Conservation (phyloP, 192 early-diverging fungal species). For the Linnemannia elongata region DNA sequence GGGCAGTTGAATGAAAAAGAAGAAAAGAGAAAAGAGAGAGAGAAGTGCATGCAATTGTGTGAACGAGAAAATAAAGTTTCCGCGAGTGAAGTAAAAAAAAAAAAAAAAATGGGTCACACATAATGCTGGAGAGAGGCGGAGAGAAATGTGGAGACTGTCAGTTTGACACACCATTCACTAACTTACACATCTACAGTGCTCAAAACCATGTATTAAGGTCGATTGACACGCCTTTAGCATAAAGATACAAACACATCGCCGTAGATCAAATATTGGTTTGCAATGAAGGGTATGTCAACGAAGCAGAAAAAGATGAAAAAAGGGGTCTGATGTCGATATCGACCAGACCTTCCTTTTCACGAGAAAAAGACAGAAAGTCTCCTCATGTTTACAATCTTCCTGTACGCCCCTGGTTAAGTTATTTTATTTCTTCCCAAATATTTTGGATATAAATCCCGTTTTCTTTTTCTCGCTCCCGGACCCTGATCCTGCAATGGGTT, state of each 20-base stretch:
- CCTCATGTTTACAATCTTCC: not conserved
- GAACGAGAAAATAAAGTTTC: not conserved
- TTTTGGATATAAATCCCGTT: slow-evolving; percentile 52
- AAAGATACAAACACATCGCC: not conserved
- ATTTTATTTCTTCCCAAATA: slow-evolving; percentile 52
- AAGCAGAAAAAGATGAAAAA: not conserved
- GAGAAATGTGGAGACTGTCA: not conserved
- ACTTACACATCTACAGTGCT: not conserved
- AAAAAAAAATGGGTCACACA: not conserved
- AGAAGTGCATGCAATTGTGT: not conserved
- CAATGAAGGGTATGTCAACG: not conserved
- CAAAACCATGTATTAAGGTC: too few relatives aligned
- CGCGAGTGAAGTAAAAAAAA: too few relatives aligned
- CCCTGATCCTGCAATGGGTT: slow-evolving; percentile 34
- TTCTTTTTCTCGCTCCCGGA: slow-evolving; percentile 52
- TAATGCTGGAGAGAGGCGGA: not conserved
- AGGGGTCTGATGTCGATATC: not conserved
- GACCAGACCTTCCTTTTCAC: too few relatives aligned
- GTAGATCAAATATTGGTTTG: not conserved
- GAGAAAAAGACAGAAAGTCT: not conserved
- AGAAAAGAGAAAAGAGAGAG: not conserved
- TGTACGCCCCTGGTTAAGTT: not conserved
- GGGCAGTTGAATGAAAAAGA: not conserved
- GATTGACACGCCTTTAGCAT: not conserved
- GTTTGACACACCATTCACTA: not conserved